Conservation (phyloP, 2,329 filamentous ascomycete genomes). For the Diaporthe velutina region DNA sequence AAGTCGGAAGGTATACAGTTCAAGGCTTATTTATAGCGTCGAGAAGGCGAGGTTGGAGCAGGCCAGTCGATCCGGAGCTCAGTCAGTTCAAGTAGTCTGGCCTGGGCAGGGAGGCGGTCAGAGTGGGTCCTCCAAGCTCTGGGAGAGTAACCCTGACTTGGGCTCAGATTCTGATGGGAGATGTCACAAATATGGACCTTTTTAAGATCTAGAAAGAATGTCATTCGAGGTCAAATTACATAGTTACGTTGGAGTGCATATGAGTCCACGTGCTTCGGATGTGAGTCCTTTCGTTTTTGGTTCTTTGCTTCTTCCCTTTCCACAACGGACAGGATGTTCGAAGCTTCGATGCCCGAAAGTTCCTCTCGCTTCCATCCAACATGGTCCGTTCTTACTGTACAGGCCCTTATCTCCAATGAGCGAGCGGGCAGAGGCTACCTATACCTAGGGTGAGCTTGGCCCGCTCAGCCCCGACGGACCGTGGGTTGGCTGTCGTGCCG, state of each 20-base stretch:
- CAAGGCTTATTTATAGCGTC: background rate
- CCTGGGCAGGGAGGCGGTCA: conserved; percentile 32
- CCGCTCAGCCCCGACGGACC: conserved; percentile 6
- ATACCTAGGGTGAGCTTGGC: conserved; percentile 31
- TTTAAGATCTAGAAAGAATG: conserved; percentile 19
- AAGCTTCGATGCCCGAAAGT: conserved; percentile 9
- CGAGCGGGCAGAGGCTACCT: conserved; percentile 18
- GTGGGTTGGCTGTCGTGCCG: background rate
- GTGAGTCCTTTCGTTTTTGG: background rate
- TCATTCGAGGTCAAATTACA: conserved; percentile 8
- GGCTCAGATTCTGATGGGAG: conserved; percentile 26
- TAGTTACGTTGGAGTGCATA: background rate
- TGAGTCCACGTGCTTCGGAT: background rate
- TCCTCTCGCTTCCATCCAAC: background rate
- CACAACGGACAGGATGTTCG: background rate
- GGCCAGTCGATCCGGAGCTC: conserved; percentile 13
- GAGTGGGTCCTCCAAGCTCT: conserved; percentile 21
- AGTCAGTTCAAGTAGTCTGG: conserved; percentile 30
- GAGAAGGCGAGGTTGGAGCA: conserved; percentile 22
- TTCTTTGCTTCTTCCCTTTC: background rate
- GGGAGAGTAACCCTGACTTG: conserved; percentile 10
- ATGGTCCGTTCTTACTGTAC: background rate
- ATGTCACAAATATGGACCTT: conserved; percentile 30
- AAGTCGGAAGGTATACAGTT: background rate
- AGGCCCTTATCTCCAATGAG: conserved; percentile 11